Evolutionary conservation across 73 alveolate genomes (phyloP).

Genomic region (Uronychia setigera): DNA sequence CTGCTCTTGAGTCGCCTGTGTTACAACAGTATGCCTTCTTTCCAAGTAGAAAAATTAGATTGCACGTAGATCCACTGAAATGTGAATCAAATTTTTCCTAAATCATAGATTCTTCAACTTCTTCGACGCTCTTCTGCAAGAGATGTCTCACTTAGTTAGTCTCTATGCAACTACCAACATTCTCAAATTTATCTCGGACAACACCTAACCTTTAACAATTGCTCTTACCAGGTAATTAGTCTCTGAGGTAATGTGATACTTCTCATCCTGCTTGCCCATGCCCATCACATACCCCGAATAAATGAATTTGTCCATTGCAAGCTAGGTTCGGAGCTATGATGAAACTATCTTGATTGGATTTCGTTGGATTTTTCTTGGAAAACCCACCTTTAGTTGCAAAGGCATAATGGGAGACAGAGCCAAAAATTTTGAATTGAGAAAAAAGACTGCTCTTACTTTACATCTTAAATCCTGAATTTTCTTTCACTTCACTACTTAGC

Average conservation of each 20-base stretch:
- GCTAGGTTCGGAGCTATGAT: neutral
- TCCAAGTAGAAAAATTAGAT: conserved; percentile 39
- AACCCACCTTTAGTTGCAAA: neutral
- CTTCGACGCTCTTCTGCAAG: neutral
- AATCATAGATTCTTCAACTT: neutral
- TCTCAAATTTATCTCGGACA: neutral
- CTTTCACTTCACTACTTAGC: too few relatives aligned
- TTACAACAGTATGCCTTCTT: conserved; percentile 56
- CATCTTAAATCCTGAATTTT: too few relatives aligned
- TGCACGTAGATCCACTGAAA: conserved; percentile 49
- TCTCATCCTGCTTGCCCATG: neutral
- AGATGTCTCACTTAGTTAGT: neutral
- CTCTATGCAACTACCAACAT: neutral
- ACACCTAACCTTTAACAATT: neutral
- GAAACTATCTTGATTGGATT: neutral
- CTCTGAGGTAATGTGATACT: neutral
- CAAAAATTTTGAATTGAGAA: neutral
- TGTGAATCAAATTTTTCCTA: neutral
- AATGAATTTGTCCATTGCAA: neutral
- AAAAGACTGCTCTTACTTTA: too few relatives aligned
- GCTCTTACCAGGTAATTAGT: neutral
- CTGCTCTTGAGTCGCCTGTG: conserved; percentile 72
- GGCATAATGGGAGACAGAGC: neutral
- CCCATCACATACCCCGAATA: conserved; percentile 1
- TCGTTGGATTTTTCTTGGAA: neutral